Percentiles rank a stretch among this genome's conserved stretches.
phyloP scores from a whole-genome alignment of 2,329 filamentous ascomycete species.

The Aspergillus unguis region DNA sequence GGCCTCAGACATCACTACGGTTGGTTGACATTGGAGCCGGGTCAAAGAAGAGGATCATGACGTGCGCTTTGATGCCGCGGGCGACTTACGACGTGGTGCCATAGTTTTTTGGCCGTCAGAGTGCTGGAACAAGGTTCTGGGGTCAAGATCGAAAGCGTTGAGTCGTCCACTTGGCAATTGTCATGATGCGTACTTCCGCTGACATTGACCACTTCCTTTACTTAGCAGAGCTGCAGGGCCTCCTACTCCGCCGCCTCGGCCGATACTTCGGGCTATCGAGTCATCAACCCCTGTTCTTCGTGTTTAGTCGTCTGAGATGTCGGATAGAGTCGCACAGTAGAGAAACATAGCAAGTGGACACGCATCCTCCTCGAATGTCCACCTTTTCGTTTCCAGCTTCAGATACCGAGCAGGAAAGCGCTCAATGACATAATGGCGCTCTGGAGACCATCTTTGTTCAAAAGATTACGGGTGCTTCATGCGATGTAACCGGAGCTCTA shows the following conservation, averaged over 20 bases:
- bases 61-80: not conserved
- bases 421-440: slow-evolving; percentile 3
- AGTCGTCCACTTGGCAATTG: not conserved
- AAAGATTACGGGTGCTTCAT: slow-evolving; percentile 6
- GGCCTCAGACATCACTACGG: not conserved
- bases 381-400: slow-evolving; percentile 1
- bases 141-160: not conserved
- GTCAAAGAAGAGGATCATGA: not conserved
- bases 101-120: not conserved
- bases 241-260: not conserved
- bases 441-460: not conserved
- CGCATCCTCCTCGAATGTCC: slow-evolving; percentile 3
- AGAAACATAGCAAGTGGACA: slow-evolving; percentile 3
- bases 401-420: not conserved
- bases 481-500: slow-evolving; percentile 20
- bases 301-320: not conserved
- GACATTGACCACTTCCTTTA: not conserved
- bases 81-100: slow-evolving; percentile 3
- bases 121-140: slow-evolving; percentile 1
- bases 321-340: slow-evolving; percentile 6
- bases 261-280: not conserved
- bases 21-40: too few relatives aligned
- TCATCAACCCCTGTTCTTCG: slow-evolving; percentile 6
- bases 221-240: slow-evolving; percentile 2
- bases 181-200: not conserved